Conservation (phyloP, 2,329 filamentous ascomycete species). For the Xylariaceae sp. region DNA sequence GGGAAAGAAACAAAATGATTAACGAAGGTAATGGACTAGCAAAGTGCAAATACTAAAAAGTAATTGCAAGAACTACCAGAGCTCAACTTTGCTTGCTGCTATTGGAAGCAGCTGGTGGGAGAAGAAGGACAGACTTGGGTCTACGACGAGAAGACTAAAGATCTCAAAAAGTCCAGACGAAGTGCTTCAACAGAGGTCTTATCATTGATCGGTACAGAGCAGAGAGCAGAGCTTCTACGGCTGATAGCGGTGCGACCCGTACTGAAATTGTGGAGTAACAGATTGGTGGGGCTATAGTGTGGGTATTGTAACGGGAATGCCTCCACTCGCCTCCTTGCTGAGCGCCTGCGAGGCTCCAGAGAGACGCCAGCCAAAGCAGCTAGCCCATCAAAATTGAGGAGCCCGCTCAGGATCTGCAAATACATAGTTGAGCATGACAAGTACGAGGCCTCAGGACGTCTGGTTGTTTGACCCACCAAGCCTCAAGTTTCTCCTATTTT, state of each 20-base stretch:
- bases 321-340: background rate
- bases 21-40: background rate
- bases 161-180: constrained; percentile 29
- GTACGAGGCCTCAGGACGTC: constrained; percentile 11
- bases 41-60: constrained; percentile 19
- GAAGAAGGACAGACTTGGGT: constrained; percentile 38
- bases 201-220: constrained; percentile 25
- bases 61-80: constrained; percentile 54
- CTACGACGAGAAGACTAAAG: constrained; percentile 38
- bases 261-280: constrained; percentile 32
- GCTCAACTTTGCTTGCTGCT: constrained; percentile 48
- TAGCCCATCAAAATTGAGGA: constrained; percentile 13
- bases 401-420: constrained; percentile 15
- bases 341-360: constrained; percentile 12
- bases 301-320: constrained; percentile 32
- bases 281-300: constrained; percentile 27
- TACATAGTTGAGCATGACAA: constrained; percentile 13
- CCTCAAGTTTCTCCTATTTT: constrained; percentile 35
- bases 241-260: constrained; percentile 21
- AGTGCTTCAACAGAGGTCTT: constrained; percentile 17
- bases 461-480: constrained; percentile 37
- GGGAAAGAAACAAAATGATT: background rate
- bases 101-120: constrained; percentile 10
- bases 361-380: constrained; percentile 13
- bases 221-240: constrained; percentile 24